phyloP scores from a whole-genome alignment of 202 grass and related monocot genomes.

The Zoysia matrella region DNA sequence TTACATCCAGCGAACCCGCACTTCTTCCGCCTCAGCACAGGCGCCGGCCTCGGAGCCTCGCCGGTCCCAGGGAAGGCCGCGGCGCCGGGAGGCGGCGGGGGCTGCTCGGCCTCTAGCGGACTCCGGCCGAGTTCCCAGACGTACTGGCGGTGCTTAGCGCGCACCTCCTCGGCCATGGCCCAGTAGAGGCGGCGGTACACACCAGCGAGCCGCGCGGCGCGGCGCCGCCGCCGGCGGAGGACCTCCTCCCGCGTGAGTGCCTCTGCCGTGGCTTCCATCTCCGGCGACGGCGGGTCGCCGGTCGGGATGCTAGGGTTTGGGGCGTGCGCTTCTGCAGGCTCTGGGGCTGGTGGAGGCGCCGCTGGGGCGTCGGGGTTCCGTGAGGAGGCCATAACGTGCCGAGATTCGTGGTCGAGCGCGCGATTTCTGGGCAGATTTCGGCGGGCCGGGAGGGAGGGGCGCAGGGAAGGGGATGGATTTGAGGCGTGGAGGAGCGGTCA shows the following conservation, averaged over 20 bases:
- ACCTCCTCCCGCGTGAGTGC: slow-evolving; percentile 85
- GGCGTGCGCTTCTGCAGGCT: not conserved
- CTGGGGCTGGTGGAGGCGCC: not conserved
- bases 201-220: slow-evolving; percentile 43
- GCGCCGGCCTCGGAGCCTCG: slow-evolving; percentile 9
- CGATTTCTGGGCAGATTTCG: slow-evolving; percentile 20
- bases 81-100: not conserved
- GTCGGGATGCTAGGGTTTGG: slow-evolving; percentile 38
- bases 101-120: slow-evolving; percentile 59
- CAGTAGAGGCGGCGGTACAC: slow-evolving; percentile 73
- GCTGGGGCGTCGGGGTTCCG: slow-evolving; percentile 31
- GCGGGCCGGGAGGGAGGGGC: too few relatives aligned
- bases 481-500: not conserved
- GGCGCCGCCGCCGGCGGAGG: slow-evolving; percentile 59
- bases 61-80: not conserved
- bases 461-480: not conserved
- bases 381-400: slow-evolving; percentile 40
- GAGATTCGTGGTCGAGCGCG: slow-evolving; percentile 15
- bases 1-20: slow-evolving; percentile 76
- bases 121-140: slow-evolving; percentile 69
- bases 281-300: slow-evolving; percentile 26
- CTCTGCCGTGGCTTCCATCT: slow-evolving; percentile 52
- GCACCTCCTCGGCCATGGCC: slow-evolving; percentile 78
- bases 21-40: slow-evolving; percentile 62
- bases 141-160: slow-evolving; percentile 70